These are phyloP conservation scores for Tuber calosporum DNA, from an alignment of 495 filamentous ascomycete species.

Conservation along the genomic window DNA sequence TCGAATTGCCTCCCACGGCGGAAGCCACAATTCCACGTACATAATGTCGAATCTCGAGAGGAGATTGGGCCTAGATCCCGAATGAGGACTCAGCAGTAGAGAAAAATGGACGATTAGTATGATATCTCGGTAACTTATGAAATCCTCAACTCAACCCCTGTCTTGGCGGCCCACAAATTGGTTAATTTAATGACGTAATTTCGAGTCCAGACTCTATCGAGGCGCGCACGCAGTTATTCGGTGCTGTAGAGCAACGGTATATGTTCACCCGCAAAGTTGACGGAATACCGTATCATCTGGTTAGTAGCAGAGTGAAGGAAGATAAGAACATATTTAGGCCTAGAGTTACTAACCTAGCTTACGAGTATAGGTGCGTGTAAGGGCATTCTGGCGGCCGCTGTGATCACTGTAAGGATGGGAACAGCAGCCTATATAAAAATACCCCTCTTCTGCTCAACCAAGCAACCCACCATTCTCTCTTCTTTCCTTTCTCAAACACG, in stretches of 20 bases:
- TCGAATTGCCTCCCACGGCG: neutral
- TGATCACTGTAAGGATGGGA: neutral
- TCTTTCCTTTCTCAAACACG: neutral
- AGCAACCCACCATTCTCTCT: neutral
- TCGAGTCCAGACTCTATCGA: neutral
- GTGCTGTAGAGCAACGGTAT: neutral
- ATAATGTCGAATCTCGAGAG: neutral
- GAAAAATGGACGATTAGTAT: no score
- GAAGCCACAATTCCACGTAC: neutral
- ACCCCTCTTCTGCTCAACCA: neutral
- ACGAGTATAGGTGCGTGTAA: neutral
- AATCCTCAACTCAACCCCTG: neutral
- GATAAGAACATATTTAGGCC: neutral
- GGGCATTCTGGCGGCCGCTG: neutral
- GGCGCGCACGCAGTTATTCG: neutral
- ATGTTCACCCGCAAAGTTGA: neutral
- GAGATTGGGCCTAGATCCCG: no score
- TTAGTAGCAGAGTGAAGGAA: neutral
- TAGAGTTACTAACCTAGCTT: neutral
- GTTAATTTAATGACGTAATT: neutral
- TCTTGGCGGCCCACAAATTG: neutral
- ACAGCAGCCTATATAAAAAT: neutral
- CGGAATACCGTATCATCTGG: neutral
- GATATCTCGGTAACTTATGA: no score
- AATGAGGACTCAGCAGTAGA: no score